Percentiles rank a stretch among this genome's conserved stretches.
phyloP scores from a whole-genome alignment of 805 yeast genomes.

The Suhomyces vadensis region DNA sequence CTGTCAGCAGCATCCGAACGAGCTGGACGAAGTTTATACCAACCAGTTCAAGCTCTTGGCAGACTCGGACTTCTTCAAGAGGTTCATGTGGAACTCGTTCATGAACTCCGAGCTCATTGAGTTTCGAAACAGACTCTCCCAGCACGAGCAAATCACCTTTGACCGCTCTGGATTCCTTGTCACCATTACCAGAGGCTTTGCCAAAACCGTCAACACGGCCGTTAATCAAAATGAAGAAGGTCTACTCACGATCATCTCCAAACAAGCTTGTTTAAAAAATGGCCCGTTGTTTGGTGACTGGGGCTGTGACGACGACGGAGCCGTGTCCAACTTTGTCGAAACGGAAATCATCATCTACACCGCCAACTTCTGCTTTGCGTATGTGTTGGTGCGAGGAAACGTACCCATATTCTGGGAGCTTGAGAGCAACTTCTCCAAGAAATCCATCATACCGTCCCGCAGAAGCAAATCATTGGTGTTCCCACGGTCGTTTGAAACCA shows the following conservation, averaged over 20 bases:
- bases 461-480: conserved; percentile 45
- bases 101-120: conserved; percentile 47
- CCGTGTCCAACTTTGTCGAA: conserved; percentile 52
- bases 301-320: conserved; percentile 59
- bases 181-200: conserved; percentile 53
- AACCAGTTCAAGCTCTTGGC: conserved; percentile 27
- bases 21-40: not conserved
- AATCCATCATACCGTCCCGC: conserved; percentile 28
- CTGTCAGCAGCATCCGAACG: conserved; percentile 6
- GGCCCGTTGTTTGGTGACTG: conserved; percentile 57
- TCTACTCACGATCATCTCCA: conserved; percentile 50
- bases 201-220: conserved; percentile 42
- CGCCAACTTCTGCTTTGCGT: conserved; percentile 42
- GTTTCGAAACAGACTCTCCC: conserved; percentile 45
- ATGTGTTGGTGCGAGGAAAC: conserved; percentile 51
- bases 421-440: conserved; percentile 42
- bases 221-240: conserved; percentile 35
- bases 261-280: conserved; percentile 48
- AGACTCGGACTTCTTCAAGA: conserved; percentile 42
- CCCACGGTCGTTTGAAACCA: conserved; percentile 54
- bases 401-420: conserved; percentile 58
- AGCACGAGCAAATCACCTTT: conserved; percentile 40
- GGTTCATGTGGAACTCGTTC: conserved; percentile 54
- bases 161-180: conserved; percentile 50
- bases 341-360: conserved; percentile 50